Conservation (phyloP, 106 monocot genomes). For the Xerophyta viscosa region DNA sequence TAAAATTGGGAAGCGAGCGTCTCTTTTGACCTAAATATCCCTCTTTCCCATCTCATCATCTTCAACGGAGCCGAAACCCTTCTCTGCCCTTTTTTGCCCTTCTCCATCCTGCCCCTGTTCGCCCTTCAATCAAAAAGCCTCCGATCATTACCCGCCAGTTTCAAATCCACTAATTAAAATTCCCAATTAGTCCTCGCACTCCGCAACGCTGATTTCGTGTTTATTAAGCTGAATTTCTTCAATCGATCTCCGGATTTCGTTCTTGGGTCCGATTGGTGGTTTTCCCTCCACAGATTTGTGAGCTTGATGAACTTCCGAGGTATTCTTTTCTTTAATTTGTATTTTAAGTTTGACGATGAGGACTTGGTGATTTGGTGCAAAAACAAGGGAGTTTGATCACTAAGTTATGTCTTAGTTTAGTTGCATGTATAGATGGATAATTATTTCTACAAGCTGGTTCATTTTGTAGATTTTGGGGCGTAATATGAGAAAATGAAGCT, state of each 20-base stretch:
- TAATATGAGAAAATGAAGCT: no score
- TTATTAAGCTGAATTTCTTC: not conserved
- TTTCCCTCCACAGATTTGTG: slow-evolving; percentile 11
- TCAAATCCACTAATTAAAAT: not conserved
- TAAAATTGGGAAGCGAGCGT: not conserved
- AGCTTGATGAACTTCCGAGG: slow-evolving; percentile 3
- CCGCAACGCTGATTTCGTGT: not conserved
- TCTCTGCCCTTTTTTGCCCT: slow-evolving; percentile 18
- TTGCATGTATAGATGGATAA: no score
- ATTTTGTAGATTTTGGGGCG: no score
- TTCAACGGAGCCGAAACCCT: slow-evolving; percentile 9
- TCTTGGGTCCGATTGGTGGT: not conserved
- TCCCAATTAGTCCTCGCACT: not conserved
- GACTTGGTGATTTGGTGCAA: no score
- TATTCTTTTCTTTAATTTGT: no score
- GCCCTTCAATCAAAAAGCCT: not conserved
- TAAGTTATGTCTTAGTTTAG: no score
- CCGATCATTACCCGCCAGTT: not conserved
- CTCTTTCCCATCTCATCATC: slow-evolving; percentile 1
- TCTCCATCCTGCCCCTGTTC: not conserved
- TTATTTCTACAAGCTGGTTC: no score
- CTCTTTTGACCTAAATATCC: slow-evolving; percentile 49
- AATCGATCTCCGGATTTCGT: not conserved
- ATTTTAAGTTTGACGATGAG: no score
- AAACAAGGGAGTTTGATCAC: no score